These are phyloP conservation scores for Shiraia bambusicola DNA, from an alignment of 2,329 filamentous ascomycete species.

Conservation along the genomic window DNA sequence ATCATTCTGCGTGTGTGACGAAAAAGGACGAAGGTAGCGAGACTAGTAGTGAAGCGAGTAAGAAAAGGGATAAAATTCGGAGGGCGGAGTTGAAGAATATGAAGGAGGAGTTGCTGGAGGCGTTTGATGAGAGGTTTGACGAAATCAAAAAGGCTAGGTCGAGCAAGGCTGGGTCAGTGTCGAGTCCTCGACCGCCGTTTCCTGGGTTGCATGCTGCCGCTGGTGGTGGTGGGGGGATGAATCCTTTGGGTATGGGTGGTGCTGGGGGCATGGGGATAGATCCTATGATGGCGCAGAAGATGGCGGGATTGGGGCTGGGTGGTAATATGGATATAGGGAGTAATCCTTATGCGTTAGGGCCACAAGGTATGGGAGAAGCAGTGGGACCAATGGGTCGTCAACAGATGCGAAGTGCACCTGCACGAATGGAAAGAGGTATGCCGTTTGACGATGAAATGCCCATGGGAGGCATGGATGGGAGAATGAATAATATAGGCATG, in stretches of 20 bases:
- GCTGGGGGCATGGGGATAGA: too few relatives aligned
- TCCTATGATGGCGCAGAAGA: too few relatives aligned
- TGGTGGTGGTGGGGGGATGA: too few relatives aligned
- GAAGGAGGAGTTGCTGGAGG: slow-evolving; percentile 17
- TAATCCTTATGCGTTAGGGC: too few relatives aligned
- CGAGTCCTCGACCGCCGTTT: not conserved
- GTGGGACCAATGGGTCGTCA: too few relatives aligned
- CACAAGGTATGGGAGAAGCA: too few relatives aligned
- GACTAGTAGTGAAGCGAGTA: slow-evolving; percentile 4
- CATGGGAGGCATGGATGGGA: not conserved
- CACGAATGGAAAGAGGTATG: too few relatives aligned
- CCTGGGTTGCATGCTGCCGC: not conserved
- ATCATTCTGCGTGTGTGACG: slow-evolving; percentile 18
- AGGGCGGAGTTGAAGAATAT: slow-evolving; percentile 11
- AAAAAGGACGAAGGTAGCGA: not conserved
- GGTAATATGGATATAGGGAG: too few relatives aligned
- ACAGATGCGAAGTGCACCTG: too few relatives aligned
- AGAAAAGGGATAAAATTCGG: slow-evolving; percentile 8
- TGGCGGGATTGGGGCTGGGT: too few relatives aligned
- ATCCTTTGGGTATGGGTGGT: too few relatives aligned
- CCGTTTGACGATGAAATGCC: not conserved
- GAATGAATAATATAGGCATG: slow-evolving; percentile 2
- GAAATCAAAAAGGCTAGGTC: slow-evolving; percentile 6
- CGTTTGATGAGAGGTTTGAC: slow-evolving; percentile 13
- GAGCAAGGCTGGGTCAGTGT: slow-evolving; percentile 1